These are phyloP conservation scores for Kwoniella mangroviensis DNA, from an alignment of 768 basidiomycete genomes.

Conservation along the genomic window DNA sequence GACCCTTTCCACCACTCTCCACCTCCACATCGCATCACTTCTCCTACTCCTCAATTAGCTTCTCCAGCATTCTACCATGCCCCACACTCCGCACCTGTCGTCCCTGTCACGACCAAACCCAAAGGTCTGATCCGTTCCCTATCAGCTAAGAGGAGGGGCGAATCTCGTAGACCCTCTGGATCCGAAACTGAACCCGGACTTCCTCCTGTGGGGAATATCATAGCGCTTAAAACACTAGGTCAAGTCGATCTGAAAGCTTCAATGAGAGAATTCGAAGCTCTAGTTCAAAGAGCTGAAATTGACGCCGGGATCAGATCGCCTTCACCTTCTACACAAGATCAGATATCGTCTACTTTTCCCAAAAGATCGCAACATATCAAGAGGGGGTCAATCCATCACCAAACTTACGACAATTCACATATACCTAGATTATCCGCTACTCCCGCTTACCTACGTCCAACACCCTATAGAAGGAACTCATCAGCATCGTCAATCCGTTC, in stretches of 20 bases:
- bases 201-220: conserved; percentile 1
- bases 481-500: conserved; percentile 21
- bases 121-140: conserved; percentile 14
- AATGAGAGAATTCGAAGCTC: conserved; percentile 17
- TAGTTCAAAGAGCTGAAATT: conserved; percentile 10
- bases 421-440: conserved; percentile 13
- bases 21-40: neutral
- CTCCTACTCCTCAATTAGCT: neutral
- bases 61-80: conserved; percentile 13
- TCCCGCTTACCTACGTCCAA: conserved; percentile 11
- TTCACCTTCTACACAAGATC: neutral
- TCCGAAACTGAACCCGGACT: neutral
- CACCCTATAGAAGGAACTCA: neutral
- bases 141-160: conserved; percentile 7
- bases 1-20: conserved; percentile 18
- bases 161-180: neutral
- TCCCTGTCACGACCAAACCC: conserved; percentile 3
- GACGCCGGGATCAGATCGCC: conserved; percentile 13
- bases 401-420: conserved; percentile 5
- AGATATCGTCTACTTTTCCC: conserved; percentile 1
- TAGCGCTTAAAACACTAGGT: conserved; percentile 5
- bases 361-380: neutral
- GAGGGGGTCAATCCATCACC: neutral
- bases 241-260: conserved; percentile 1
- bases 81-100: conserved; percentile 19